A percentile compares a stretch with the other conserved stretches of the same genome.
These are phyloP conservation scores for Groenewaldozyma salmanticensis DNA, from an alignment of 805 yeast species.

Conservation along the genomic window DNA sequence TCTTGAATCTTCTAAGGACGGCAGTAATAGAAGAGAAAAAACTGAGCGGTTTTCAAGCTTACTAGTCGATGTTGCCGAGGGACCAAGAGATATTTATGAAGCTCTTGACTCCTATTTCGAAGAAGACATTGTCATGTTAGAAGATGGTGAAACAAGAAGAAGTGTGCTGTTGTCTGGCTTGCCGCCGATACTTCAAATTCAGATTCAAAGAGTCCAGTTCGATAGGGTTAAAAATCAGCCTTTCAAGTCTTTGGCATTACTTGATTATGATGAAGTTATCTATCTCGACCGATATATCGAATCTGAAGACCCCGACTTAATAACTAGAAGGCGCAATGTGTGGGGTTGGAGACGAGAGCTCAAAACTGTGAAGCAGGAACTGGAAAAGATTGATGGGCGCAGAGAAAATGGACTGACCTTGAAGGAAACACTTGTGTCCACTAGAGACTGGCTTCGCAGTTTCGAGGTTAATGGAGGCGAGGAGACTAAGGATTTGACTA, in stretches of 20 bases:
- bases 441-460: constrained; percentile 48
- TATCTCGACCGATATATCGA: constrained; percentile 86
- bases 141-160: constrained; percentile 64
- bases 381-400: constrained; percentile 16
- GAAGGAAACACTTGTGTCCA: constrained; percentile 44
- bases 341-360: constrained; percentile 44
- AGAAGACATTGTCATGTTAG: constrained; percentile 57
- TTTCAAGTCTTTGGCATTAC: constrained; percentile 71
- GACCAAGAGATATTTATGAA: constrained; percentile 82
- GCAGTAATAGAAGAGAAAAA: constrained; percentile 39
- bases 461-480: constrained; percentile 6
- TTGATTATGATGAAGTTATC: constrained; percentile 67
- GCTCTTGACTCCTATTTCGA: constrained; percentile 77
- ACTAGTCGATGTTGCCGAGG: constrained; percentile 77
- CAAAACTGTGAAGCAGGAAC: constrained; percentile 9
- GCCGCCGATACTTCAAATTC: constrained; percentile 82
- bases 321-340: constrained; percentile 46
- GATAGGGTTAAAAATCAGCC: constrained; percentile 66
- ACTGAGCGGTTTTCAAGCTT: constrained; percentile 72
- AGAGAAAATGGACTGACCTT: constrained; percentile 35
- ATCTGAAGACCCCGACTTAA: constrained; percentile 40
- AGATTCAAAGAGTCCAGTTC: constrained; percentile 87
- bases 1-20: constrained; percentile 32
- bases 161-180: constrained; percentile 58
- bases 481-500: constrained; percentile 16